These are phyloP conservation scores for Trametes cubensis DNA, from an alignment of 768 basidiomycete genomes.

Conservation along the genomic window DNA sequence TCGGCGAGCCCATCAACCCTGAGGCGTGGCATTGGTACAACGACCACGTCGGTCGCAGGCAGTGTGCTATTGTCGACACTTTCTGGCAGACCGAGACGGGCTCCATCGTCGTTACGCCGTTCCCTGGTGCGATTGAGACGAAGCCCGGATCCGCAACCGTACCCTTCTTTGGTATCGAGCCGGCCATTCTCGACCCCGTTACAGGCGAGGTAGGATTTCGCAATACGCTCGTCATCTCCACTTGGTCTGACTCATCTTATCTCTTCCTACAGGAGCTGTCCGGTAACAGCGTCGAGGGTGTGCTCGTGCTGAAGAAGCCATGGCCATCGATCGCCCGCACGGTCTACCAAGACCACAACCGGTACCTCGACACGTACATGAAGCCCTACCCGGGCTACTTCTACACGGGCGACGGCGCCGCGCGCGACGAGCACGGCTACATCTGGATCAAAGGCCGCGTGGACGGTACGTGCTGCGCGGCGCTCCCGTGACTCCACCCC, in stretches of 20 bases:
- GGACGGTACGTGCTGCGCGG: conserved; percentile 62
- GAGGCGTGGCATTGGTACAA: conserved; percentile 99
- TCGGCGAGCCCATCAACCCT: conserved; percentile 98
- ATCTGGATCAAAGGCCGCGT: conserved; percentile 99
- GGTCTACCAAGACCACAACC: conserved; percentile 86
- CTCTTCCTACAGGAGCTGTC: conserved; percentile 50
- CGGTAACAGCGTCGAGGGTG: conserved; percentile 88
- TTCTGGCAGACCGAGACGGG: conserved; percentile 99
- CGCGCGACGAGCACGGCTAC: conserved; percentile 92
- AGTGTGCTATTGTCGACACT: conserved; percentile 94
- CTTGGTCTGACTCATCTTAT: background rate
- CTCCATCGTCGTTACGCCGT: conserved; percentile 90
- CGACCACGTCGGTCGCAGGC: conserved; percentile 83
- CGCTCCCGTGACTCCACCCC: conserved; percentile 11
- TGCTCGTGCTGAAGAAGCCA: conserved; percentile 80
- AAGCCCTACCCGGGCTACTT: conserved; percentile 88
- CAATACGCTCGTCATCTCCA: background rate
- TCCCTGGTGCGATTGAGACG: conserved; percentile 94
- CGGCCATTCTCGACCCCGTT: conserved; percentile 85
- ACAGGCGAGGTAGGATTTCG: conserved; percentile 57
- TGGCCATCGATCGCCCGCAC: conserved; percentile 97
- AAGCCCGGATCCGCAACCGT: conserved; percentile 97
- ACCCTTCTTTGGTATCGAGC: conserved; percentile 95
- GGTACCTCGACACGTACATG: conserved; percentile 81
- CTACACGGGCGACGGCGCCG: conserved; percentile 98